Evolutionary conservation across 768 basidiomycete species (phyloP), one percentile per base, ranked within the genome.

Genomic region (Russula dissimulans): DNA sequence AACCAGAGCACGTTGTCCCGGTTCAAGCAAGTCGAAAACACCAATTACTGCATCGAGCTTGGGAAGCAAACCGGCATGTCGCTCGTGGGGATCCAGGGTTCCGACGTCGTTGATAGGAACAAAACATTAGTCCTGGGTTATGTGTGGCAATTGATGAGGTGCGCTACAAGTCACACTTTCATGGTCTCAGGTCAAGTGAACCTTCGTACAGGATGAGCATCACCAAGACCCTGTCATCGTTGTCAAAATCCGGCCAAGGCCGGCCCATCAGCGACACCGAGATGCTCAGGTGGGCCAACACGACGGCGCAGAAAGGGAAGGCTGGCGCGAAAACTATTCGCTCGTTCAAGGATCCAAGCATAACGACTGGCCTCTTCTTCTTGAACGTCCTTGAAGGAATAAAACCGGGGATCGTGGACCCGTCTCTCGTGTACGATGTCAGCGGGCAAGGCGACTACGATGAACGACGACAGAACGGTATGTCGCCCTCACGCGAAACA

Each of bases 11-110:
- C 84, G 44, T 78, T 99, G 18, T 95, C 95, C 43, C 80, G 92
- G 55, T 99, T 98, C 81, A 99, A 99, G 78, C 86, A 87, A 36
- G 93, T 99, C 31, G 97, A 99, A 76, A 98, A 99, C 74, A 97
- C 92, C 46, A 99, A 98, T 72, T 98, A 99, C 68, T 86, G 77
- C 8, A 87, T 98, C 45, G 97, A 98, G 47, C 85, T 99, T 15
- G 95, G 84, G 3, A 91, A 86, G 72, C 87, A 91, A 72, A 95
- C 90, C 68, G 86, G 88, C 47, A 90, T 99, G 90, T 91, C 90
- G 70, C 76, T 99, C 62, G 94, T 99, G 48, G 95, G 95, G 7
- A 97, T 98, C 63, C 97, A 99, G 71, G 97, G 97, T 12, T 86
- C 95, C 1, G 95, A 98, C 72, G 95, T 99, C 65, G 92, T 95